Percentiles rank a stretch among this genome's conserved stretches.
Evolutionary conservation across 2,329 filamentous ascomycete genomes (phyloP).

Genomic region (Fusarium sp.): DNA sequence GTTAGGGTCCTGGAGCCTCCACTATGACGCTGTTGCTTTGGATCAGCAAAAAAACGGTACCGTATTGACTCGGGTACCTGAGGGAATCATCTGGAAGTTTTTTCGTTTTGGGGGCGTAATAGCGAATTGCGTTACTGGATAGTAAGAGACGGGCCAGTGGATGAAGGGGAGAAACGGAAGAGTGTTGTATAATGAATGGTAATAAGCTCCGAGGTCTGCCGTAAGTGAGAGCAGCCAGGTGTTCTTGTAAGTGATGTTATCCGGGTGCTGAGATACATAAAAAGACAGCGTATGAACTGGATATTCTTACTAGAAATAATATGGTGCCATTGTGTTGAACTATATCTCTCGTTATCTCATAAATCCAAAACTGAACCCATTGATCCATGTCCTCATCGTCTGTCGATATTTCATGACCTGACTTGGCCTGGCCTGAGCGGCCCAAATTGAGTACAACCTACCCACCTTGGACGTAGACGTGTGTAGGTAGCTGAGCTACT

Average conservation of each 20-base stretch:
- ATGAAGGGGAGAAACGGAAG: constrained; percentile 32
- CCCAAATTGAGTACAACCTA: constrained; percentile 26
- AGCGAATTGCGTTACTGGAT: constrained; percentile 4
- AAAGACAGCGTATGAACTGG: background rate
- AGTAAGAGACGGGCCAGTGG: constrained; percentile 4
- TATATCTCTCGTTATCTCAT: background rate
- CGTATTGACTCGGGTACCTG: constrained; percentile 24
- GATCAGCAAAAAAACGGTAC: constrained; percentile 18
- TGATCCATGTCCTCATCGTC: constrained; percentile 25
- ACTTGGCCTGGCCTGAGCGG: constrained; percentile 37
- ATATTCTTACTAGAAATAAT: background rate
- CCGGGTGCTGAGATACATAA: background rate
- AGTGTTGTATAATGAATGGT: background rate
- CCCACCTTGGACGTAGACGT: constrained; percentile 7
- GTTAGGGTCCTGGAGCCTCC: constrained; percentile 25
- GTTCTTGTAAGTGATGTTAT: constrained; percentile 19
- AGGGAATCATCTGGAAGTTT: constrained; percentile 26
- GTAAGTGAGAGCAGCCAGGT: background rate
- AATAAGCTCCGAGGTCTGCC: constrained; percentile 23
- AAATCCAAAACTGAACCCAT: constrained; percentile 5
- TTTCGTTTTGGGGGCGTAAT: background rate
- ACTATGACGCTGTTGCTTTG: constrained; percentile 34
- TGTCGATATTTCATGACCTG: constrained; percentile 42
- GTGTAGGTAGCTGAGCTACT: constrained; percentile 18
- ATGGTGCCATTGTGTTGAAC: background rate